These are phyloP conservation scores for Cercospora sojina DNA, from an alignment of 2,329 filamentous ascomycete species.

Conservation along the genomic window DNA sequence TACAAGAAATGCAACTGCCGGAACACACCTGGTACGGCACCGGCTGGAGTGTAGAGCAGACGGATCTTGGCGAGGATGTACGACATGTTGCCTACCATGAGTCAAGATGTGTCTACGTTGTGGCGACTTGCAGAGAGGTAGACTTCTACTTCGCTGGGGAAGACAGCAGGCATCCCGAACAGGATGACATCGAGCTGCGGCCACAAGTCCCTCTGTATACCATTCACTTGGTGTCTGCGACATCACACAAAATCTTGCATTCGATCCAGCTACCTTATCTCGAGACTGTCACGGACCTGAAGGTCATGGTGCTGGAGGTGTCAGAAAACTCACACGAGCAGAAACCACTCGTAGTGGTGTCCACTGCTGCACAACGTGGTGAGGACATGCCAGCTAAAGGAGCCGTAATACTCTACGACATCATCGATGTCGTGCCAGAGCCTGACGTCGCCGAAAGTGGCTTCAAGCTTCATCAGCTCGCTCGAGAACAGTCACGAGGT, in stretches of 20 bases:
- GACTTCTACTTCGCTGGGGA: constrained; percentile 84
- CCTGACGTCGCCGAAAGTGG: constrained; percentile 82
- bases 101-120: constrained; percentile 70
- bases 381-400: constrained; percentile 88
- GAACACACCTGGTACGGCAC: constrained; percentile 67
- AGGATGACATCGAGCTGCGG: constrained; percentile 58
- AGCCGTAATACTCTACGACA: constrained; percentile 83
- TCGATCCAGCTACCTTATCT: constrained; percentile 68
- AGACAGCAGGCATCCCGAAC: constrained; percentile 79
- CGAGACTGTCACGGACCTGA: constrained; percentile 78
- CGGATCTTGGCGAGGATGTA: constrained; percentile 67
- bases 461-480: constrained; percentile 78
- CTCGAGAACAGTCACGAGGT: constrained; percentile 87
- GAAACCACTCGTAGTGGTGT: constrained; percentile 76
- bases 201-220: constrained; percentile 71
- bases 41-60: constrained; percentile 71
- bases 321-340: constrained; percentile 89
- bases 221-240: constrained; percentile 75
- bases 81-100: constrained; percentile 74
- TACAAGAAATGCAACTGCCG: constrained; percentile 73
- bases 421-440: constrained; percentile 88
- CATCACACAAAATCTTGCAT: constrained; percentile 76
- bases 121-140: constrained; percentile 66
- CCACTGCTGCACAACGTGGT: constrained; percentile 80
- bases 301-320: constrained; percentile 80